Conservation (phyloP, 768 basidiomycete genomes). For the Suillus luteus region DNA sequence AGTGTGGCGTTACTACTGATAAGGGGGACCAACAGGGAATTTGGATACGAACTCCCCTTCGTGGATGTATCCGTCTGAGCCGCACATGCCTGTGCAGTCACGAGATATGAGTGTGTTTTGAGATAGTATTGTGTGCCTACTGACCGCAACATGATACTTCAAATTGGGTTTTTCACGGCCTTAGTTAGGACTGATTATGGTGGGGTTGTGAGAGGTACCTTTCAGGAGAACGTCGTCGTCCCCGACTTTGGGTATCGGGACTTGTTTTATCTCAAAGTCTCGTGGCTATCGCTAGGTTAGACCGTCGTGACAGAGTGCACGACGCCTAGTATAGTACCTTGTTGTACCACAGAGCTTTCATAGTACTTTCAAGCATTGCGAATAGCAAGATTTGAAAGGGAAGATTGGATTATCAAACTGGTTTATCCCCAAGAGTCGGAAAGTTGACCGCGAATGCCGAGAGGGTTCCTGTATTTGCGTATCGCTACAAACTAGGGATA, state of each 20-base stretch:
- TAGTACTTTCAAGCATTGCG: constrained; percentile 58
- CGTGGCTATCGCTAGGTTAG: constrained; percentile 47
- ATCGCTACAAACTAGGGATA: too few relatives aligned
- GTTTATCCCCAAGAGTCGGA: neutral
- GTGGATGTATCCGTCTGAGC: constrained; percentile 65
- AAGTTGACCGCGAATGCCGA: too few relatives aligned
- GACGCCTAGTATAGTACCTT: constrained; percentile 46
- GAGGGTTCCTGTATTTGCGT: too few relatives aligned
- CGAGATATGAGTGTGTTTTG: neutral
- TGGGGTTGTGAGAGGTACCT: constrained; percentile 39
- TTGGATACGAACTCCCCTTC: constrained; percentile 66
- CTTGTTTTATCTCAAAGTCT: constrained; percentile 65
- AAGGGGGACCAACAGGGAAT: constrained; percentile 46
- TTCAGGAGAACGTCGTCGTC: constrained; percentile 78
- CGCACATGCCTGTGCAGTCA: constrained; percentile 48
- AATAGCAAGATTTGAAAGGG: constrained; percentile 8
- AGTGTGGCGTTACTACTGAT: constrained; percentile 24
- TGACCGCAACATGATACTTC: constrained; percentile 5
- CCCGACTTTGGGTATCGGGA: constrained; percentile 64
- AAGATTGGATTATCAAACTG: constrained; percentile 9
- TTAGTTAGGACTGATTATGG: neutral
- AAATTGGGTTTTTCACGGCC: neutral
- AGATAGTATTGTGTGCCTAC: neutral
- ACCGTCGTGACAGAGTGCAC: constrained; percentile 4
- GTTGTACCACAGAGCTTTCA: constrained; percentile 78